Conservation (phyloP, 805 yeast species). For the Yamadazyma phyllophila region DNA sequence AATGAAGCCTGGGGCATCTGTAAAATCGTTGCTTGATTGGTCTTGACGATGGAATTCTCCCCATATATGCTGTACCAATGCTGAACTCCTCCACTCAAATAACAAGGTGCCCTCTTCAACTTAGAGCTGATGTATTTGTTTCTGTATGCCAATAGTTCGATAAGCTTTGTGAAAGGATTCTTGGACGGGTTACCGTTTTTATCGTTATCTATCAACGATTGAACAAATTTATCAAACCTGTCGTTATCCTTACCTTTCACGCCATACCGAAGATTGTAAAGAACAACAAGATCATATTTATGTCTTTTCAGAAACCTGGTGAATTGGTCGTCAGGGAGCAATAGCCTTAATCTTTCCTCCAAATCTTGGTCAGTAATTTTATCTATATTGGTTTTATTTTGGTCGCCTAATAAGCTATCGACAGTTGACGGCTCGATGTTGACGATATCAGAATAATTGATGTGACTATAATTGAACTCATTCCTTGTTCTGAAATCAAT, state of each 20-base stretch:
- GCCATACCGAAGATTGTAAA: slow-evolving; percentile 55
- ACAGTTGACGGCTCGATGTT: slow-evolving; percentile 69
- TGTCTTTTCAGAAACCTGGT: slow-evolving; percentile 51
- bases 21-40: slow-evolving; percentile 12
- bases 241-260: slow-evolving; percentile 19
- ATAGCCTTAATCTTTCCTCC: slow-evolving; percentile 56
- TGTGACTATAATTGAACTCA: slow-evolving; percentile 63
- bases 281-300: slow-evolving; percentile 59
- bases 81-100: slow-evolving; percentile 37
- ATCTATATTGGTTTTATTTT: slow-evolving; percentile 18
- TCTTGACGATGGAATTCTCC: slow-evolving; percentile 19
- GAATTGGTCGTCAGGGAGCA: slow-evolving; percentile 57
- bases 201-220: slow-evolving; percentile 32
- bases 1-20: slow-evolving; percentile 19
- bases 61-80: slow-evolving; percentile 34
- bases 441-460: slow-evolving; percentile 54
- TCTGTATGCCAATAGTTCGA: slow-evolving; percentile 29
- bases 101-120: slow-evolving; percentile 30
- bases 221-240: slow-evolving; percentile 34
- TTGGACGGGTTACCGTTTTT: slow-evolving; percentile 39
- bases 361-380: slow-evolving; percentile 59
- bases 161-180: slow-evolving; percentile 58
- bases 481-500: slow-evolving; percentile 68
- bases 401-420: slow-evolving; percentile 22
- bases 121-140: slow-evolving; percentile 33